Percentiles rank a stretch among this genome's conserved stretches.
Conservation (phyloP, 306 rosid genomes). For the Malus sylvestris region DNA sequence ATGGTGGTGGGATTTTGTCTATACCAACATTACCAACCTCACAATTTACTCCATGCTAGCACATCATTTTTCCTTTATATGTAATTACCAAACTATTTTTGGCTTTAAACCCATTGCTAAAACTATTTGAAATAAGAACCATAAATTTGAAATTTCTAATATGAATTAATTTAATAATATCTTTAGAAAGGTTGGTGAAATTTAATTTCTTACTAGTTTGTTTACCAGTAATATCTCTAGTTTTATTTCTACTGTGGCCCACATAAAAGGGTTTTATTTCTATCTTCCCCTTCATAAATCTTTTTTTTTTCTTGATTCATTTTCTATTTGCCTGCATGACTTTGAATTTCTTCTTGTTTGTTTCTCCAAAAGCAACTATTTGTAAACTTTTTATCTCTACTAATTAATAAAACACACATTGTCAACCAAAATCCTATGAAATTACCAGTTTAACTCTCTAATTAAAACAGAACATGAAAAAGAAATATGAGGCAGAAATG, state of each 20-base stretch:
- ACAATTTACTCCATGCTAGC: not conserved
- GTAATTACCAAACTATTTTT: not conserved
- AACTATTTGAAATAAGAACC: not conserved
- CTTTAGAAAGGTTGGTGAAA: not conserved
- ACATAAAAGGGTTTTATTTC: not conserved
- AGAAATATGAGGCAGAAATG: too few species aligned
- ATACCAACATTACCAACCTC: not conserved
- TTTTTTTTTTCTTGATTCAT: not conserved
- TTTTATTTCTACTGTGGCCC: not conserved
- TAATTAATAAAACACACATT: too few species aligned
- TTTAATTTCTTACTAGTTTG: not conserved
- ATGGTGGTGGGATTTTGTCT: not conserved
- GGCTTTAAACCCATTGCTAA: not conserved
- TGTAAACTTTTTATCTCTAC: not conserved
- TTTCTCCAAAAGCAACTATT: constrained; percentile 17
- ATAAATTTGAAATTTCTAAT: not conserved
- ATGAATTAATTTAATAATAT: not conserved
- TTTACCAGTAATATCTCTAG: not conserved
- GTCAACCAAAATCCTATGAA: too few species aligned
- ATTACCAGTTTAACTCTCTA: too few species aligned
- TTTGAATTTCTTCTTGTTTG: constrained; percentile 12
- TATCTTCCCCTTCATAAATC: not conserved
- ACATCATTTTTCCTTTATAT: not conserved
- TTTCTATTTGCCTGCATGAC: not conserved
- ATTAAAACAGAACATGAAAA: too few species aligned